phyloP scores from a whole-genome alignment of 441 rosid genomes.

The Adansonia gregorii region DNA sequence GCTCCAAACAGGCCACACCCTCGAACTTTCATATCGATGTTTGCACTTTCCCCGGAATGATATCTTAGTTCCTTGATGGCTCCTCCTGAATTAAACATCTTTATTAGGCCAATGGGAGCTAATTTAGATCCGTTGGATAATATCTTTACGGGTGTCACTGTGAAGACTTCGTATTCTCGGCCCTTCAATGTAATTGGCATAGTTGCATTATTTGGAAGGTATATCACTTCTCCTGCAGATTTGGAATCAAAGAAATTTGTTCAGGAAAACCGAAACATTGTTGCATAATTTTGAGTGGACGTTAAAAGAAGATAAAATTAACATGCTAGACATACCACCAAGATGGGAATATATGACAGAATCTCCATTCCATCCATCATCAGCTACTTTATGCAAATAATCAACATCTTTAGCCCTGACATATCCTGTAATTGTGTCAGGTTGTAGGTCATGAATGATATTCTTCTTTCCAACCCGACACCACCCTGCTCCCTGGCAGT shows the following conservation, averaged over 20 bases:
- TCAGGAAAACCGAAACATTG: background rate
- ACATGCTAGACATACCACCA: conserved; percentile 46
- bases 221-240: conserved; percentile 58
- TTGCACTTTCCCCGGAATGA: conserved; percentile 28
- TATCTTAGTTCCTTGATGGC: conserved; percentile 54
- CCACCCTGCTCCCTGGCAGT: conserved; percentile 81
- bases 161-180: conserved; percentile 61
- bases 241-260: conserved; percentile 17
- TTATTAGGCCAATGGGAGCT: conserved; percentile 52
- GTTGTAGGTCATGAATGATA: conserved; percentile 63
- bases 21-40: conserved; percentile 39
- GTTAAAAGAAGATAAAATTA: background rate
- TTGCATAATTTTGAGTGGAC: background rate
- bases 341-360: conserved; percentile 60
- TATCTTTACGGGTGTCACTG: conserved; percentile 61
- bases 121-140: conserved; percentile 40
- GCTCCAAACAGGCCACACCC: conserved; percentile 58
- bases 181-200: conserved; percentile 63
- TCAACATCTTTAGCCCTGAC: conserved; percentile 61
- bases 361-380: conserved; percentile 60
- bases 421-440: conserved; percentile 52
- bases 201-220: conserved; percentile 56
- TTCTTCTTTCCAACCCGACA: conserved; percentile 61
- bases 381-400: conserved; percentile 56
- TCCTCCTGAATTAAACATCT: conserved; percentile 69